Evolutionary conservation across 2,329 filamentous ascomycete genomes (phyloP), one percentile per base, ranked within the genome.

Genomic region (Pseudogymnoascus sp.): DNA sequence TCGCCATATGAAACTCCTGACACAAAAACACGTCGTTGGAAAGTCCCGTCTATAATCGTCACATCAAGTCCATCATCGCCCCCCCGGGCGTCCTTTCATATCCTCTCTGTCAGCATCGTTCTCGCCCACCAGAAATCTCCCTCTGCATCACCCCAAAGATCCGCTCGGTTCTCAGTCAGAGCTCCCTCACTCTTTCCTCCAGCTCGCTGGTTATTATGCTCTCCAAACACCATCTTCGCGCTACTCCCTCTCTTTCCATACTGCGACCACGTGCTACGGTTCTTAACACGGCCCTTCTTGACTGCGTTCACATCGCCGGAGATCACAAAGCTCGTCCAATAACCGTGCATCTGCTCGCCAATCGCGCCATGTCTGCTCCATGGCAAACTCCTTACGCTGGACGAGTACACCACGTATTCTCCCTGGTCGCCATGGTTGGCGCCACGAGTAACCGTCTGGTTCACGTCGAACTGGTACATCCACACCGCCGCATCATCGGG

Each of bases 51-150:
- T 53, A 35, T 33, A 53, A 20, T 53, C 47, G 47, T 53, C 47
- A 53, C 47, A 53, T 53, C 47, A 11, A 28, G 33, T 53, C 47
- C 47, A 35, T 35, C 47, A 53, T 53, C 47, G 47, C 47, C 47
- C 28, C 47, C 47, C 28, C 47, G 47, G 47, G 47, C 47, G 9
- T 14, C 47, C 47, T 28, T 15, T 53, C 47, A 53, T 53, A 53
- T 53, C 47, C 57, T 58, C 57, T 58, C 57, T 7, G 35, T 38
- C 57, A 58, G 6, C 14, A 58, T 58, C 33, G 79, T 78, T 63
- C 78, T 77, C 11, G 75, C 75, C 81, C 82, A 86, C 85, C 85
- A 88, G 69, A 84, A 88, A 11, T 73, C 70, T 66, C 81, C 84
- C 67, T 82, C 78, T 58, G 75, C 70, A 60, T 71, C 72, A 63